A percentile compares a stretch with the other conserved stretches of the same genome.
Evolutionary conservation across 73 alveolate species (phyloP).

Genomic region (Paramecium sexaurelia): DNA sequence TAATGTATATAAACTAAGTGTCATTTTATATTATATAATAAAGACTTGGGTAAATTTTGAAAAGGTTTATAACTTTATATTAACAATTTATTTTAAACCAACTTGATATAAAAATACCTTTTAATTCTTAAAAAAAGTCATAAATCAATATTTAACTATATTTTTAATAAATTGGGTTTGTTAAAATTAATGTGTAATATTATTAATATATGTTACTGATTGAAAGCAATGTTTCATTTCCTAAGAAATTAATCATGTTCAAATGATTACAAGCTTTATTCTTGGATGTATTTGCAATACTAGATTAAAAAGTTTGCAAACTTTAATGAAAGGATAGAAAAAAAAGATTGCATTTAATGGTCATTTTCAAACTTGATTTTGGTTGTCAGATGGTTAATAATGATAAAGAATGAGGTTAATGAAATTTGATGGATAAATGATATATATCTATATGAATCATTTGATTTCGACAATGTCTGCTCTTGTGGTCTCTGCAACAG

Average conservation of each 20-base stretch:
- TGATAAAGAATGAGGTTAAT: not conserved
- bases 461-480: conserved; percentile 64
- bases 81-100: too few relatives aligned
- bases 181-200: not conserved
- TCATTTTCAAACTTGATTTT: not conserved
- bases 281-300: not conserved
- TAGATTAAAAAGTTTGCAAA: not conserved
- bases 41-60: too few relatives aligned
- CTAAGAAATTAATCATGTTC: not conserved
- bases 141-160: not conserved
- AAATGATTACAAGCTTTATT: not conserved
- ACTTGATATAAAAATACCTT: too few relatives aligned
- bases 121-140: too few relatives aligned
- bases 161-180: not conserved
- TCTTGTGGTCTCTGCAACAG: conserved; percentile 56
- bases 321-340: not conserved
- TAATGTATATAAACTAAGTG: not conserved
- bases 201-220: not conserved
- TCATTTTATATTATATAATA: too few relatives aligned
- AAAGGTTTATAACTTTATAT: too few relatives aligned
- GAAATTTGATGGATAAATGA: not conserved
- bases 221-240: not conserved
- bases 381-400: not conserved
- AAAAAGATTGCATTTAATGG: not conserved
- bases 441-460: conserved; percentile 6